These are phyloP conservation scores for Turnera subulata DNA, from an alignment of 345 rosid species.

Conservation along the genomic window DNA sequence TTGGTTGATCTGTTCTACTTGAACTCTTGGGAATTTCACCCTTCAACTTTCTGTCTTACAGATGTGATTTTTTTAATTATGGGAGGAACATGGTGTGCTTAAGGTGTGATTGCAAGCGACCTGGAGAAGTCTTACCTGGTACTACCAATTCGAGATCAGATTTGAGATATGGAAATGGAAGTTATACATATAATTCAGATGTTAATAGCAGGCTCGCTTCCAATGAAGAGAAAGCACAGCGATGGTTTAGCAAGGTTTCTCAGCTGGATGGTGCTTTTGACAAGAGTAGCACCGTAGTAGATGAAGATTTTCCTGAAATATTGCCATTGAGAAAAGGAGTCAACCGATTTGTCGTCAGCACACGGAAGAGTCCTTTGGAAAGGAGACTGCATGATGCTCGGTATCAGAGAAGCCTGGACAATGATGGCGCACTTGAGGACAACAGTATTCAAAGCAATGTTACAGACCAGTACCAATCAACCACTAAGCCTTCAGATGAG, in stretches of 20 bases:
- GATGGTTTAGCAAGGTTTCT: slow-evolving; percentile 72
- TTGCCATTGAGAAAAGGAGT: slow-evolving; percentile 35
- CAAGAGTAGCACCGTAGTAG: slow-evolving; percentile 25
- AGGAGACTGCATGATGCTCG: slow-evolving; percentile 41
- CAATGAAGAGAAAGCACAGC: slow-evolving; percentile 79
- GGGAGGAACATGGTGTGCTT: slow-evolving; percentile 76
- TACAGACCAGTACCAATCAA: slow-evolving; percentile 17
- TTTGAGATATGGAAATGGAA: slow-evolving; percentile 27
- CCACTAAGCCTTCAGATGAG: slow-evolving; percentile 36
- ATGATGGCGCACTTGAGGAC: slow-evolving; percentile 18
- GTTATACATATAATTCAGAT: slow-evolving; percentile 33
- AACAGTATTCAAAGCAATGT: slow-evolving; percentile 15
- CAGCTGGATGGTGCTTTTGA: slow-evolving; percentile 51
- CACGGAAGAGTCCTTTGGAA: slow-evolving; percentile 26
- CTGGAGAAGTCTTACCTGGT: slow-evolving; percentile 38
- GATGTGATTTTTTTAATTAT: slow-evolving; percentile 80
- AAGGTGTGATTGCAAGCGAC: slow-evolving; percentile 91
- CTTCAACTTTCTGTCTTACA: slow-evolving; percentile 27
- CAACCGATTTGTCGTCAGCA: slow-evolving; percentile 33
- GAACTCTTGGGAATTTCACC: slow-evolving; percentile 17
- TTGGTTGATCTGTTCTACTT: slow-evolving; percentile 1
- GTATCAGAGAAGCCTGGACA: slow-evolving; percentile 26
- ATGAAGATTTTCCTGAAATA: slow-evolving; percentile 33
- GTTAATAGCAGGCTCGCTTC: slow-evolving; percentile 52
- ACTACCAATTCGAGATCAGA: slow-evolving; percentile 26